These are phyloP conservation scores for Fusarium setosum DNA, from an alignment of 2,329 filamentous ascomycete species.

Conservation along the genomic window DNA sequence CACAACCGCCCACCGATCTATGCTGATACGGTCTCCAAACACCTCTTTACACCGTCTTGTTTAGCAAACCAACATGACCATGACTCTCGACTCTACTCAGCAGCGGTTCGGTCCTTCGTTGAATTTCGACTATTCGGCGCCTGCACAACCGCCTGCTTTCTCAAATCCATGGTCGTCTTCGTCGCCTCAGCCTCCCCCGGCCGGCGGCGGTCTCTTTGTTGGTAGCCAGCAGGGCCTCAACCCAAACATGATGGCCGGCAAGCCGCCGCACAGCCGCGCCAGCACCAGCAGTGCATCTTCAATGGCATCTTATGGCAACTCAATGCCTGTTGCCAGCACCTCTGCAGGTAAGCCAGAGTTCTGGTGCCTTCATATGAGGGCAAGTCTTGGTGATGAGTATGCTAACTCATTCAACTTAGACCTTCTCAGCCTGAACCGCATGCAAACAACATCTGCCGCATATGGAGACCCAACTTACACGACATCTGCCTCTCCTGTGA, in stretches of 20 bases:
- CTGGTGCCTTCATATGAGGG: background rate
- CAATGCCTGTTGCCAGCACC: conserved; percentile 78
- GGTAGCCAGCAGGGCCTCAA: conserved; percentile 67
- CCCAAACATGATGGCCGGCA: conserved; percentile 62
- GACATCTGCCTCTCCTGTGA: conserved; percentile 74
- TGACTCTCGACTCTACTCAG: conserved; percentile 92
- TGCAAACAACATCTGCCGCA: conserved; percentile 70
- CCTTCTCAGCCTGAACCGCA: conserved; percentile 75
- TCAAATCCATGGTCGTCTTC: conserved; percentile 87
- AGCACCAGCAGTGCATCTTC: conserved; percentile 67
- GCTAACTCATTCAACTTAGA: conserved; percentile 80
- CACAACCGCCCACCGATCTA: conserved; percentile 37
- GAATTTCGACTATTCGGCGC: conserved; percentile 78
- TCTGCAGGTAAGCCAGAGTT: conserved; percentile 69
- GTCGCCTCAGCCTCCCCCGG: conserved; percentile 56
- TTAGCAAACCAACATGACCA: conserved; percentile 78
- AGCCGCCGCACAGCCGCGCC: conserved; percentile 61
- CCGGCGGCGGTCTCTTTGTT: conserved; percentile 72
- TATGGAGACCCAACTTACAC: conserved; percentile 79
- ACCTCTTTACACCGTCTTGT: conserved; percentile 23
- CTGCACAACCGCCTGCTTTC: conserved; percentile 75
- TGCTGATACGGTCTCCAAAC: conserved; percentile 36
- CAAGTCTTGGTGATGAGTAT: conserved; percentile 43
- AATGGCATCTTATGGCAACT: conserved; percentile 77
- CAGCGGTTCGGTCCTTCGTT: conserved; percentile 79